These are phyloP conservation scores for Dothistroma septosporum DNA, from an alignment of 2,329 filamentous ascomycete species.

Conservation along the genomic window DNA sequence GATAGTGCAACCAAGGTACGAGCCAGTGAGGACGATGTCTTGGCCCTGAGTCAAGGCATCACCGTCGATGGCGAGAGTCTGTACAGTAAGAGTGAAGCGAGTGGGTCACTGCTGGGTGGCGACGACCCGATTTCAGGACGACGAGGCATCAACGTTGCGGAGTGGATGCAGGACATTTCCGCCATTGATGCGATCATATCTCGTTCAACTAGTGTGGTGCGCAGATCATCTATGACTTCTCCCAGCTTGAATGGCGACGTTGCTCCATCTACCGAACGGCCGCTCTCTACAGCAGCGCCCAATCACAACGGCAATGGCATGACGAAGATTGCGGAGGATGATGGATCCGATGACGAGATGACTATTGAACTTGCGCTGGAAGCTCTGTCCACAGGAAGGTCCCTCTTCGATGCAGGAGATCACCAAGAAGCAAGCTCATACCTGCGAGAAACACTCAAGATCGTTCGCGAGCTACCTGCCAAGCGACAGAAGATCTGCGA, in stretches of 20 bases:
- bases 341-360: conserved; percentile 27
- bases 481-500: conserved; percentile 25
- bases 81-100: conserved; percentile 10
- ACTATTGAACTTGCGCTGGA: conserved; percentile 27
- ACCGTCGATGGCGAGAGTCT: conserved; percentile 14
- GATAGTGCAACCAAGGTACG: neutral
- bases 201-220: neutral
- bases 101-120: conserved; percentile 8
- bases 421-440: conserved; percentile 29
- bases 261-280: neutral
- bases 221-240: neutral
- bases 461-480: conserved; percentile 24
- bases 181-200: conserved; percentile 4
- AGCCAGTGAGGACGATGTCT: conserved; percentile 6
- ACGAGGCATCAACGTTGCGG: conserved; percentile 7
- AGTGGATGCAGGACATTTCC: conserved; percentile 8
- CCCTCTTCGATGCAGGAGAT: conserved; percentile 25
- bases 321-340: conserved; percentile 2
- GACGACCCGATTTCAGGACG: neutral
- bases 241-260: neutral
- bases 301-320: neutral
- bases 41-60: conserved; percentile 6
- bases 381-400: conserved; percentile 25
- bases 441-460: conserved; percentile 29
- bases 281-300: neutral